Evolutionary conservation across 1,284 basidiomycete species (phyloP).

Genomic region (Xanthoconium separans): DNA sequence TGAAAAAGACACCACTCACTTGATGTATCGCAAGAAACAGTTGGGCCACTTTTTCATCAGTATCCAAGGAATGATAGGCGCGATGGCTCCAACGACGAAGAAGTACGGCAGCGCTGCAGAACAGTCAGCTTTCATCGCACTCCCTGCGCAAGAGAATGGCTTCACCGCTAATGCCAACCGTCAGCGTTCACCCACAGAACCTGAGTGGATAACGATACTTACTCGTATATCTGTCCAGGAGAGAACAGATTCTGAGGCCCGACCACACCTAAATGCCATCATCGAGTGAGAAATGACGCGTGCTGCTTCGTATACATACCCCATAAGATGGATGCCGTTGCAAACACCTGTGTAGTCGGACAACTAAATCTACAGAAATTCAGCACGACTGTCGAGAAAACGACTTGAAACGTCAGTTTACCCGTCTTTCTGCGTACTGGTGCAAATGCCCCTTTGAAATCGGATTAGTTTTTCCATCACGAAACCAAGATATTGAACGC

Average conservation of each 20-base stretch:
- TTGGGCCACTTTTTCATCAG: slow-evolving; percentile 42
- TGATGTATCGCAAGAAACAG: slow-evolving; percentile 43
- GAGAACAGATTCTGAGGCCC: slow-evolving; percentile 42
- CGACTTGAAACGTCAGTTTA: background rate
- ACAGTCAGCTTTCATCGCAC: background rate
- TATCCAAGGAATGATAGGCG: slow-evolving; percentile 41
- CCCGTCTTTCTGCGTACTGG: slow-evolving; percentile 30
- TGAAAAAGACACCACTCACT: slow-evolving; percentile 27
- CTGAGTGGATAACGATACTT: background rate
- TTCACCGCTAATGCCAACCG: slow-evolving; percentile 9
- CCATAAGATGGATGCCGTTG: slow-evolving; percentile 37
- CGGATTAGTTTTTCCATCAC: background rate
- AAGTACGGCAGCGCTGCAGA: slow-evolving; percentile 39
- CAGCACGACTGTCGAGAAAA: background rate
- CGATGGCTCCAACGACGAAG: slow-evolving; percentile 45
- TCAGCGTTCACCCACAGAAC: background rate
- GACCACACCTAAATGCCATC: slow-evolving; percentile 29
- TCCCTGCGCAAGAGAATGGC: background rate
- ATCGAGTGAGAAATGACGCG: background rate
- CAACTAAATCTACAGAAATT: slow-evolving; percentile 31
- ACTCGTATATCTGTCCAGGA: slow-evolving; percentile 33
- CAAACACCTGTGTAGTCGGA: slow-evolving; percentile 35
- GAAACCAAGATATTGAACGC: background rate
- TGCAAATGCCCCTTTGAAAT: slow-evolving; percentile 26
- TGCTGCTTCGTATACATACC: slow-evolving; percentile 8